Conservation (phyloP, 2,329 filamentous ascomycete genomes). For the Phyllosticta ampelicida region DNA sequence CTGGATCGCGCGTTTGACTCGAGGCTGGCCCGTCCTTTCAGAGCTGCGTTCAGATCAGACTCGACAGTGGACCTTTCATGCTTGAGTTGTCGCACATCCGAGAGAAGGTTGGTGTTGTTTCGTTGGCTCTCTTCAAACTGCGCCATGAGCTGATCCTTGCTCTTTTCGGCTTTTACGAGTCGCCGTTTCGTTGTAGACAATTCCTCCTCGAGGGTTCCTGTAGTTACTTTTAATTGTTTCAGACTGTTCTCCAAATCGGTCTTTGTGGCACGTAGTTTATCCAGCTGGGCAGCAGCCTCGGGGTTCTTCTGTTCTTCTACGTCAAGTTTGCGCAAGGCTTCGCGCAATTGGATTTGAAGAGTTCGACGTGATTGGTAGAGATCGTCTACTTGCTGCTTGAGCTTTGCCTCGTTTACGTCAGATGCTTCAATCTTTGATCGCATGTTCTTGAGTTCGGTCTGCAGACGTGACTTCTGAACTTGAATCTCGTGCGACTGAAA, state of each 20-base stretch:
- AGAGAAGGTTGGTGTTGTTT: slow-evolving; percentile 14
- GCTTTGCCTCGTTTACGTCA: slow-evolving; percentile 15
- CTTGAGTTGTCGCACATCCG: slow-evolving; percentile 13
- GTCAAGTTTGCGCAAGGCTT: slow-evolving; percentile 4
- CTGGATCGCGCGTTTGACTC: slow-evolving; percentile 16
- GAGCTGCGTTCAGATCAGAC: slow-evolving; percentile 13
- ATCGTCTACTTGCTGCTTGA: slow-evolving; percentile 12
- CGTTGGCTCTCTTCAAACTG: slow-evolving; percentile 17
- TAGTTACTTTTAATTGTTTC: slow-evolving; percentile 14
- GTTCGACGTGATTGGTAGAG: slow-evolving; percentile 5
- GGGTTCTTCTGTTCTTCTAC: slow-evolving; percentile 7
- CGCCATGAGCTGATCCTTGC: slow-evolving; percentile 15
- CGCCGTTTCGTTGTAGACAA: slow-evolving; percentile 16
- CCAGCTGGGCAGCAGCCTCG: slow-evolving; percentile 16
- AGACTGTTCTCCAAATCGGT: slow-evolving; percentile 18
- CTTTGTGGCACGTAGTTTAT: slow-evolving; percentile 14
- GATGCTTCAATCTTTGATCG: slow-evolving; percentile 15
- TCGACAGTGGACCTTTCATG: slow-evolving; percentile 15
- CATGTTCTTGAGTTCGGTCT: slow-evolving; percentile 16
- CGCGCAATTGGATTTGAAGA: slow-evolving; percentile 9
- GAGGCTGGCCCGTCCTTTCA: slow-evolving; percentile 14
- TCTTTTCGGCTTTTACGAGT: slow-evolving; percentile 18
- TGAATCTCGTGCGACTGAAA: slow-evolving; percentile 19
- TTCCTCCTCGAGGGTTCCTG: slow-evolving; percentile 16
- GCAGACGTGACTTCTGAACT: slow-evolving; percentile 14